A percentile compares a stretch with the other conserved stretches of the same genome.
Evolutionary conservation across 2,329 filamentous ascomycete species (phyloP).

Genomic region (Trichoderma breve): DNA sequence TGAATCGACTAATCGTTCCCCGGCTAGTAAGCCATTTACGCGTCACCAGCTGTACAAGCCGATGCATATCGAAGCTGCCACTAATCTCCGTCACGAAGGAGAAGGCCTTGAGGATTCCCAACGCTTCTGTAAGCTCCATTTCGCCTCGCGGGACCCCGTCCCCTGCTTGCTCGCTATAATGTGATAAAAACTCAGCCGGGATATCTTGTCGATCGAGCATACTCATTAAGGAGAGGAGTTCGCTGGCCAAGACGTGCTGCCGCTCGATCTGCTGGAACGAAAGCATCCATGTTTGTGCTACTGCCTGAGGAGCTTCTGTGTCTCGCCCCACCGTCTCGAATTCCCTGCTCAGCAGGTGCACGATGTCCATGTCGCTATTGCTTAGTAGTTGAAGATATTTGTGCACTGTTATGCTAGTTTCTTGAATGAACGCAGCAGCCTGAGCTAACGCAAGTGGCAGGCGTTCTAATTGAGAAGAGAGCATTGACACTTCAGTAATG

Average conservation of each 20-base stretch:
- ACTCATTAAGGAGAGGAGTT: conserved; percentile 34
- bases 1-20: neutral
- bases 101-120: neutral
- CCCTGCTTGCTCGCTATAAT: neutral
- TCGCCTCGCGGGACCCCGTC: neutral
- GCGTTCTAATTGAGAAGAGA: neutral
- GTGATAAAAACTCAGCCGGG: conserved; percentile 26
- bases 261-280: conserved; percentile 33
- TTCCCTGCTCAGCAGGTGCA: neutral
- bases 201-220: conserved; percentile 33
- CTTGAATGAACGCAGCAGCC: neutral
- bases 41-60: neutral
- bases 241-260: conserved; percentile 27
- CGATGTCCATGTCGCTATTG: neutral
- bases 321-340: neutral
- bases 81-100: neutral
- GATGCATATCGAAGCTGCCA: neutral
- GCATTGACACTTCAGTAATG: neutral
- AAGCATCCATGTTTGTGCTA: conserved; percentile 15
- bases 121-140: neutral
- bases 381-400: neutral
- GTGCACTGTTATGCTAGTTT: neutral
- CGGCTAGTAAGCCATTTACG: neutral
- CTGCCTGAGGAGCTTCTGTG: neutral
- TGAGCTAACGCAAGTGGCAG: neutral